These are phyloP conservation scores for Phytophthora rubi DNA, from an alignment of 352 stramenopile species.

Conservation along the genomic window DNA sequence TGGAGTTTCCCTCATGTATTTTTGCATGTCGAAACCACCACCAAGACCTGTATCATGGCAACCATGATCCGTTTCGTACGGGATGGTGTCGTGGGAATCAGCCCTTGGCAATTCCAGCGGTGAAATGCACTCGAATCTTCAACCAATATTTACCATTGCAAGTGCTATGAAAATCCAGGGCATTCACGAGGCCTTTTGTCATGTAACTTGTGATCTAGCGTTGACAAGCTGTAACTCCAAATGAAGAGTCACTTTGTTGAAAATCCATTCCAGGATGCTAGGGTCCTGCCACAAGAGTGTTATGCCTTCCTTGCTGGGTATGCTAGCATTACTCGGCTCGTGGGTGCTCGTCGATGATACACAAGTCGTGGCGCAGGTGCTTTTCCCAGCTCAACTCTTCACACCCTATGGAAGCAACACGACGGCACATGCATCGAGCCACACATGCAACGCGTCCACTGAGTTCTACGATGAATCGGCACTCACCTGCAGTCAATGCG, in stretches of 20 bases:
- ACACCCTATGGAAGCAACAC: constrained; percentile 1
- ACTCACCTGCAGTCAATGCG: constrained; percentile 64
- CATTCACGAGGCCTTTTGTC: not conserved
- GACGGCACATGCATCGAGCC: constrained; percentile 12
- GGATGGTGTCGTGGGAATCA: constrained; percentile 15
- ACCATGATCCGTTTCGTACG: constrained; percentile 24
- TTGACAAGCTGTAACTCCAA: constrained; percentile 17
- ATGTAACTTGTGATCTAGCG: not conserved
- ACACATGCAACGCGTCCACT: constrained; percentile 37
- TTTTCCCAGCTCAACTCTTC: constrained; percentile 23
- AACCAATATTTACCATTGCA: constrained; percentile 9
- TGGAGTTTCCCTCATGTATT: constrained; percentile 28
- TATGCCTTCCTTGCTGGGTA: constrained; percentile 8
- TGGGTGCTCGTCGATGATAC: constrained; percentile 4
- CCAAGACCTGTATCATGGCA: not conserved
- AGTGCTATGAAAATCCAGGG: not conserved
- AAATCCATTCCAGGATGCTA: constrained; percentile 9
- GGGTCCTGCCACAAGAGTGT: not conserved
- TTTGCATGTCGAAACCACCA: constrained; percentile 39
- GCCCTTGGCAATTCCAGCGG: not conserved
- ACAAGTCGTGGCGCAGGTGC: constrained; percentile 19
- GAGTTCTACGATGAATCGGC: constrained; percentile 68
- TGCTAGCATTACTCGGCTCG: constrained; percentile 15
- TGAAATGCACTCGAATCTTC: constrained; percentile 6
- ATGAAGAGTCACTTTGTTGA: constrained; percentile 38